Percentiles rank a stretch among this genome's conserved stretches.
Evolutionary conservation across 176 grass and related monocot species (phyloP).

Genomic region (Triticum urartu): DNA sequence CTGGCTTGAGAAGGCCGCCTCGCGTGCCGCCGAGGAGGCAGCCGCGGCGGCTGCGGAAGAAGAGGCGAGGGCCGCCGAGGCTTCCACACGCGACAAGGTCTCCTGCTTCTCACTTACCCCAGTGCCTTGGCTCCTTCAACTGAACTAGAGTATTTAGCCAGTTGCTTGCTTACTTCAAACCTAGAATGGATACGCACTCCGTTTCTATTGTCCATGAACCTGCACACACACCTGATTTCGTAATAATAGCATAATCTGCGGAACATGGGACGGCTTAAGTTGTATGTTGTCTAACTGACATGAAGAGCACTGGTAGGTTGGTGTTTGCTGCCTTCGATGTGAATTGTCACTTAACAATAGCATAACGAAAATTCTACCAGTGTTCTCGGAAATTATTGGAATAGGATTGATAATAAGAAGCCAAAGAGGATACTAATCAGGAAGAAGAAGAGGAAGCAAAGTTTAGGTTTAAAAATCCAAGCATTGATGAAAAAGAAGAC

Average conservation of each 20-base stretch:
- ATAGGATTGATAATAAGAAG: neutral
- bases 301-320: neutral
- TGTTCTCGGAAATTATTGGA: neutral
- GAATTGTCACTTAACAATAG: neutral
- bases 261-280: neutral
- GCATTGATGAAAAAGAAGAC: neutral
- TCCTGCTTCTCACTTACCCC: neutral
- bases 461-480: neutral
- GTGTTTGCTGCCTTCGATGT: neutral
- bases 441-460: neutral
- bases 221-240: neutral
- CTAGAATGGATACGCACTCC: neutral
- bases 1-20: conserved; percentile 67
- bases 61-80: conserved; percentile 41
- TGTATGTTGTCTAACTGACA: neutral
- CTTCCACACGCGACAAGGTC: conserved; percentile 38
- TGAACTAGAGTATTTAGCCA: neutral
- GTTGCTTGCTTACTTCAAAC: neutral
- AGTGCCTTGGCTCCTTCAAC: neutral
- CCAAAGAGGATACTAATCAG: neutral
- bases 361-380: neutral
- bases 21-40: conserved; percentile 40
- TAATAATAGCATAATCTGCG: neutral
- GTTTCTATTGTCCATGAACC: neutral
- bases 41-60: conserved; percentile 32